Base-by-base conservation (phyloP, 371 early-diverging fungal genomes). In the Syncephalastrum monosporum region DNA sequence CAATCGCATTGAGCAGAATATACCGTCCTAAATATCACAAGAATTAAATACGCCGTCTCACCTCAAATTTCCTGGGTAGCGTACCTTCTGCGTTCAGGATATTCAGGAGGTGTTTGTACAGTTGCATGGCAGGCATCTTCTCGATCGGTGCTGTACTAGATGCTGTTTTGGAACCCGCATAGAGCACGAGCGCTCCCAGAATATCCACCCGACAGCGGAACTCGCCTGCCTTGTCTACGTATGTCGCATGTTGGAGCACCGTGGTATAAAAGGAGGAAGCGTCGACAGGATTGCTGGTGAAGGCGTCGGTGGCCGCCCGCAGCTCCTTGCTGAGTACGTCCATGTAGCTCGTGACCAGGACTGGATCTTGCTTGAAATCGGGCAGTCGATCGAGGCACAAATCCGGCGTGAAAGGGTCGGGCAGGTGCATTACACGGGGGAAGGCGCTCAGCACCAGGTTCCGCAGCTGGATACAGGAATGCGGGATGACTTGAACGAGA, bases 321-420 rank as follows among this genome's bases (percentile, higher is more conserved):
- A 64, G 55, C 21, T 50, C 50, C 12, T 29, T 41, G 15, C 47
- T 45, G 1, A 62, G 54, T 7, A 42, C 50, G 16, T 50, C 45
- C 19, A 50, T 59, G 33, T 54, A 64, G 25, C 57, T 65, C 52
- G 58, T 60, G 19, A 65, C 68, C 17, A 66, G 49, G 12, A 61
- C 46, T 6, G 75, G 62, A 12, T 56, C 60, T 41, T 68, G 60
- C 50, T 82, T 82, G 58, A 85, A 87, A 65, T 91, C 94, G 0
- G 91, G 84, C 49, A 94, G 74, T 48, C 85, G 67, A 53, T 91
- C 92, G 41, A 97, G 88, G 65, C 91, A 88, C 62, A 97, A 79
- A 61, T 91, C 92, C n/a, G 92, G 93, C 4, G 93, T 93, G 62
- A 97, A 93, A 3, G 99, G 99, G 73, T 98, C 97, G 0, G 97